A percentile compares a stretch with the other conserved stretches of the same genome.
phyloP scores from a whole-genome alignment of 2,329 filamentous ascomycete genomes.

The Cordyceps pruinosa region DNA sequence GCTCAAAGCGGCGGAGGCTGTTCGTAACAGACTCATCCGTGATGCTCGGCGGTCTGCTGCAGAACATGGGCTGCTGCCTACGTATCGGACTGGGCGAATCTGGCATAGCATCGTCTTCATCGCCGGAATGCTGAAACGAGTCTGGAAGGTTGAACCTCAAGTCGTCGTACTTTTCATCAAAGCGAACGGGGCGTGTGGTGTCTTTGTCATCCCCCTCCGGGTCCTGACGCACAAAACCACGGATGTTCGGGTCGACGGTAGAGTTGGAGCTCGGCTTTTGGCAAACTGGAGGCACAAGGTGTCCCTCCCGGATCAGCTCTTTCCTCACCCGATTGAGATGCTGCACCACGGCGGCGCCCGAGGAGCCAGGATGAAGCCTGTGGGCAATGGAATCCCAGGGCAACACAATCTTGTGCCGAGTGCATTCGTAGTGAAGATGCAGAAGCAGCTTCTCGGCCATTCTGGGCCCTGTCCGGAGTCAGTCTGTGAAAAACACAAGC shows the following conservation, averaged over 20 bases:
- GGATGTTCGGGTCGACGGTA: conserved; percentile 21
- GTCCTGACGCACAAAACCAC: conserved; percentile 27
- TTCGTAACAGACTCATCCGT: conserved; percentile 8
- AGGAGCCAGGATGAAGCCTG: conserved; percentile 34
- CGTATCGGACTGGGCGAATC: background rate
- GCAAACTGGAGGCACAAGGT: conserved; percentile 32
- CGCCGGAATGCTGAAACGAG: conserved; percentile 9
- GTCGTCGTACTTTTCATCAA: conserved; percentile 27
- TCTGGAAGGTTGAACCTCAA: conserved; percentile 26
- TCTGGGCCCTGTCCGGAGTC: conserved; percentile 30
- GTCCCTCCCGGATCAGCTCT: conserved; percentile 31
- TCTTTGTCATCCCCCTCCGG: conserved; percentile 19
- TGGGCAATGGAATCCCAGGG: conserved; percentile 36
- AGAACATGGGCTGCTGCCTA: background rate
- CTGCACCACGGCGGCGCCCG: conserved; percentile 32
- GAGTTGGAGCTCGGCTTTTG: conserved; percentile 21
- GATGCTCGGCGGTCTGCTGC: background rate
- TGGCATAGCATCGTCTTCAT: background rate
- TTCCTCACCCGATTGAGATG: conserved; percentile 29
- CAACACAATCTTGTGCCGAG: conserved; percentile 24
- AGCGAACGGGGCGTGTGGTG: conserved; percentile 25
- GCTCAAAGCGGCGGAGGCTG: background rate
- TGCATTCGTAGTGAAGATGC: conserved; percentile 33
- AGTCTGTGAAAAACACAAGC: background rate
- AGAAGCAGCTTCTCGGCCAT: conserved; percentile 41